Evolutionary conservation across 768 basidiomycete species (phyloP).

Genomic region (Paxillus rubicundulus): DNA sequence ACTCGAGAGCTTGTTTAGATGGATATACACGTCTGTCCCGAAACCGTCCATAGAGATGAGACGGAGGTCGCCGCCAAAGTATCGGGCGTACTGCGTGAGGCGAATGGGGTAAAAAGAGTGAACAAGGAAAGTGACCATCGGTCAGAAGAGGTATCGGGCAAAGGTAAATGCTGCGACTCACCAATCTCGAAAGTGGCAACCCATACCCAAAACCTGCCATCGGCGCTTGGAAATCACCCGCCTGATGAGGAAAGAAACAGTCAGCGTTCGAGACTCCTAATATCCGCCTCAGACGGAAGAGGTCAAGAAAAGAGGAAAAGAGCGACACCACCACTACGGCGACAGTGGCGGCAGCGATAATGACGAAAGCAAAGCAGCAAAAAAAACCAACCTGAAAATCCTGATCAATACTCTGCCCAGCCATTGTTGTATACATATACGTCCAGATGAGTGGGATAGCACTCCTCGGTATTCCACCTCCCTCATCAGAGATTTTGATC

Average conservation of each 20-base stretch:
- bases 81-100: conserved; percentile 74
- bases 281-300: not conserved
- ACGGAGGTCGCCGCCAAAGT: conserved; percentile 90
- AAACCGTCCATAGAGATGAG: conserved; percentile 99
- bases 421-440: conserved; percentile 94
- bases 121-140: not conserved
- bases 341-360: conserved; percentile 44
- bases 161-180: conserved; percentile 36
- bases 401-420: conserved; percentile 64
- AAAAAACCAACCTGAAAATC: conserved; percentile 48
- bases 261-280: not conserved
- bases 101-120: not conserved
- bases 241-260: conserved; percentile 30
- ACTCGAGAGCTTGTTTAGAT: conserved; percentile 76
- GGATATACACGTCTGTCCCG: conserved; percentile 92
- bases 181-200: conserved; percentile 85
- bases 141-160: not conserved
- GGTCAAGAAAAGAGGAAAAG: not conserved
- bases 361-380: too few relatives aligned
- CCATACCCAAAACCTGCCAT: conserved; percentile 99
- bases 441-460: conserved; percentile 98
- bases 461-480: conserved; percentile 80
- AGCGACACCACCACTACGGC: conserved; percentile 49
- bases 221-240: conserved; percentile 91
- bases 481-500: conserved; percentile 98